Base-by-base conservation (phyloP, 352 stramenopile species). In the Phytophthora crassamura region DNA sequence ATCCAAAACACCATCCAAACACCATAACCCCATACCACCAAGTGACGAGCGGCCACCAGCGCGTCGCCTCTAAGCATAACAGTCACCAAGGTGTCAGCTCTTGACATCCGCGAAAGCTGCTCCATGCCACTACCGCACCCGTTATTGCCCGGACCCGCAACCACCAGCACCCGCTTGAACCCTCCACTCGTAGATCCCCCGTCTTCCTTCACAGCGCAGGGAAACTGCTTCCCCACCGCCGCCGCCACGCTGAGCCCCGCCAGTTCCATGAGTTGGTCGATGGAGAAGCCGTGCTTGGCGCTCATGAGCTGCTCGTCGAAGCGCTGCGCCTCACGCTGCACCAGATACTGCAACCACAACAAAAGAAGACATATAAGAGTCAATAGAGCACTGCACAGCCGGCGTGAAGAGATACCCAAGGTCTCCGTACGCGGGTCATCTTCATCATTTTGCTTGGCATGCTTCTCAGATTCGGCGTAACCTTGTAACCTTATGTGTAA, bases 231-330 rank as follows among this genome's bases (percentile, higher is more conserved):
- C 28, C 74, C 68, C 45, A 99, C 80, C 3, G 96, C 95, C 39
- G 88, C 90, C 6, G 97, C 95, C 15, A 99, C 96, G 67, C 90
- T 94, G 9, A 99, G 75, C 4, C 98, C 98, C 8, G 98, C 98
- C 16, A 99, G 82, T 77, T 99, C 98, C 98, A 99, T 99, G 16
- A 99, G 82, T 79, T 99, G 97, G 58, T 98, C 91, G 51, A 99
- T 89, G 20, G 85, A 97, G 73, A 98, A 99, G 2, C 94, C 94
- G 47, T 89, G 78, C 18, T 52, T 67, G 22, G 62, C 80, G 22
- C 75, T 82, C 93, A 98, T 98, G 43, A 99, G 89, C 60, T 95
- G 80, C 53, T 93, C 82, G 54, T 98, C 95, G 5, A 98, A 78
- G 25, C 48, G 73, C 64, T 94, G 86, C 36, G 88, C 88, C 41